Evolutionary conservation across 257 asterid species (phyloP), one percentile per base, ranked within the genome.

Genomic region (Nicotiana attenuata): DNA sequence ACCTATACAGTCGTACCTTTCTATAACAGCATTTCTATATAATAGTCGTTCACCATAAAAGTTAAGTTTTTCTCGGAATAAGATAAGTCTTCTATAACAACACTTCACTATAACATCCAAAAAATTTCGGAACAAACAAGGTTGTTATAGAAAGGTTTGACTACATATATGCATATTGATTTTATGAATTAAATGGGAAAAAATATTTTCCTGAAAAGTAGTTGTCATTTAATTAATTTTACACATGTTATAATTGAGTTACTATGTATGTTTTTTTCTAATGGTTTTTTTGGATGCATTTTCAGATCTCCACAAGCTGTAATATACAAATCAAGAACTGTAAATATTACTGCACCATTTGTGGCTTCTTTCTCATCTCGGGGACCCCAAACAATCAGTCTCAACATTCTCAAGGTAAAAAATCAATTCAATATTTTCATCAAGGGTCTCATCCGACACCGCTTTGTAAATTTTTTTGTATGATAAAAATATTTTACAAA

Each of bases 311-410:
- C 99, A 24, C 83, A 13, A 45, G 98, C 94, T 17, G 85, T 85
- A 1, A 86, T 93, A 85, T 81, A 84, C 87, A 91, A 84, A 84
- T 76, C 99, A 20, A 84, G 41, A 75, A 59, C 86, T 1, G 82
- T 81, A 13, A 76, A 83, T 6, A 81, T 29, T 9, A 65, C 76
- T 11, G 97, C 93, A 16, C 92, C 97, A 7, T 56, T 79, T 33
- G 26, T 91, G 35, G 92, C 92, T 88, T 84, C 93, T 1, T 95
- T 93, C 59, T 95, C 99, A 15, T 89, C 98, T 2, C 87, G 97
- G 87, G 99, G 99, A 20, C 98, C 99, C 22, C 94, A 91, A 28
- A 3, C 33, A 3, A 1, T 87, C 52, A 67, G 86, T 55, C 83
- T 60, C 50, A 82, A 91, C 87, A 83, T 95, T 78, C 98, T 95